phyloP scores from a whole-genome alignment of 2,329 filamentous ascomycete genomes.

The Dothistroma septosporum region DNA sequence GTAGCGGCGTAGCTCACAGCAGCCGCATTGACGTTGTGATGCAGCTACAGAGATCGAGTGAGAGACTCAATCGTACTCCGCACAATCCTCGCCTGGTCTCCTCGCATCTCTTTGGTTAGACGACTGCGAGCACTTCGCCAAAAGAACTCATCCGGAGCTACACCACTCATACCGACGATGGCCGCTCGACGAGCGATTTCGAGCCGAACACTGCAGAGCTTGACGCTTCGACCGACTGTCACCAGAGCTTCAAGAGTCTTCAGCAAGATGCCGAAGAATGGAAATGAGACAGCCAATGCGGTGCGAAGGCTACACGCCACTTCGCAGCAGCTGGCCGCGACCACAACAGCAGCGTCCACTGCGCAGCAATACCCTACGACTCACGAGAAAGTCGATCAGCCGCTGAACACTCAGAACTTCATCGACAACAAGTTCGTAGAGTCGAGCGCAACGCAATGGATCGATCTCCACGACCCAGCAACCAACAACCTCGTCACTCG shows the following conservation, averaged over 20 bases:
- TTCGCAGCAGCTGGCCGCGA: slow-evolving; percentile 50
- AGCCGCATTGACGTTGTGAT: background rate
- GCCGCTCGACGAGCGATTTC: slow-evolving; percentile 44
- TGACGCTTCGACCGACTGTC: slow-evolving; percentile 37
- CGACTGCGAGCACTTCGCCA: slow-evolving; percentile 8
- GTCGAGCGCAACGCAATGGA: slow-evolving; percentile 66
- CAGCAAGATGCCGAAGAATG: slow-evolving; percentile 32
- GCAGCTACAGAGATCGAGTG: background rate
- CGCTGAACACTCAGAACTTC: slow-evolving; percentile 73
- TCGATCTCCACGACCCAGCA: slow-evolving; percentile 76
- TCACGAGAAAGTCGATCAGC: slow-evolving; percentile 65
- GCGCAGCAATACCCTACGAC: slow-evolving; percentile 61
- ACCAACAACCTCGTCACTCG: slow-evolving; percentile 82
- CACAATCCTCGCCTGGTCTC: background rate
- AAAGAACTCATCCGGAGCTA: background rate
- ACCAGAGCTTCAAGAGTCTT: slow-evolving; percentile 33
- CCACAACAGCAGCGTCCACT: slow-evolving; percentile 48
- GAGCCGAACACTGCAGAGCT: slow-evolving; percentile 39
- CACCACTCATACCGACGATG: slow-evolving; percentile 31
- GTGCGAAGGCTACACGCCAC: slow-evolving; percentile 53
- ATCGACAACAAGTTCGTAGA: slow-evolving; percentile 72
- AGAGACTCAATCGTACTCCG: background rate
- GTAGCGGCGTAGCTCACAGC: background rate
- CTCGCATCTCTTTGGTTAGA: slow-evolving; percentile 15
- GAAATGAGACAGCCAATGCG: slow-evolving; percentile 38